phyloP scores from a whole-genome alignment of 768 basidiomycete genomes.

The Xanthoconium purpureum region DNA sequence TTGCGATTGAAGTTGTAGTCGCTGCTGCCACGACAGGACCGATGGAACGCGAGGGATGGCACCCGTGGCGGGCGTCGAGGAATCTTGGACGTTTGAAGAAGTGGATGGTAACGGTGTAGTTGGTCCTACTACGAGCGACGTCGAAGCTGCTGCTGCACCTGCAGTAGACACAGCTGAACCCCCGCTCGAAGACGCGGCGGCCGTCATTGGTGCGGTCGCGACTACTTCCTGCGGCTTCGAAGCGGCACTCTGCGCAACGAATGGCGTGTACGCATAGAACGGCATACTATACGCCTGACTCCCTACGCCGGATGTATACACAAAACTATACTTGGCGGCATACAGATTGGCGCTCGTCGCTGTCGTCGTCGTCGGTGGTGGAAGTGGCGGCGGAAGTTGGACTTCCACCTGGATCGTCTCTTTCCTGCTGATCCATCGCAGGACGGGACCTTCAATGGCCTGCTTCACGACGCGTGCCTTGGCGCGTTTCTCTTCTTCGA shows the following conservation, averaged over 20 bases:
- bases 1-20: background rate
- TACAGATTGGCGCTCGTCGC: constrained; percentile 5
- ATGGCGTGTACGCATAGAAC: constrained; percentile 26
- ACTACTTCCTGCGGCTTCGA: constrained; percentile 9
- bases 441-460: constrained; percentile 59
- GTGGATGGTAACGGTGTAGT: background rate
- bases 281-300: constrained; percentile 26
- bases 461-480: constrained; percentile 57
- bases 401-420: constrained; percentile 53
- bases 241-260: constrained; percentile 4
- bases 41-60: background rate
- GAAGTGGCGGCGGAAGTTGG: constrained; percentile 28
- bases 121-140: background rate
- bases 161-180: background rate
- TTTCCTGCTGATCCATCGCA: constrained; percentile 67
- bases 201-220: background rate
- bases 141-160: background rate
- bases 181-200: background rate
- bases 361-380: constrained; percentile 19
- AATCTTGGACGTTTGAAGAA: background rate
- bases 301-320: constrained; percentile 15
- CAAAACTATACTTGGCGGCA: constrained; percentile 19
- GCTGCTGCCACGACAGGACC: background rate
- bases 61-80: background rate
- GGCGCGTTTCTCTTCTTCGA: constrained; percentile 81